Conservation (phyloP, 1,139 yeast species). For the Nakaseomyces uthaithaninus region DNA sequence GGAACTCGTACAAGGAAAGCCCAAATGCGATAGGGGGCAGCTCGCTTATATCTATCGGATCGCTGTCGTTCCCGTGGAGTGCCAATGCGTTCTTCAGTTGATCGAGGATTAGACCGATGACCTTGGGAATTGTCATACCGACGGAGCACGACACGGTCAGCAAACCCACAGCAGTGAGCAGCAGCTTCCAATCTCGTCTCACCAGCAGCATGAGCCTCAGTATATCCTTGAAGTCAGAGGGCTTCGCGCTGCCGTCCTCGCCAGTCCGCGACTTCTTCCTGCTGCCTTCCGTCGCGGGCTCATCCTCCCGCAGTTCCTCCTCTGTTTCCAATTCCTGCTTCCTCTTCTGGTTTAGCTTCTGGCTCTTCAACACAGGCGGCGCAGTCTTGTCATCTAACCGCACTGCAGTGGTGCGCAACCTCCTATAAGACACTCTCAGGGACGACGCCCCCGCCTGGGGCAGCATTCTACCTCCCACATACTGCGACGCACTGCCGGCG, state of each 20-base stretch:
- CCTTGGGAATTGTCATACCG: conserved; percentile 69
- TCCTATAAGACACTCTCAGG: too few species aligned
- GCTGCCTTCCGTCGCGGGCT: too few species aligned
- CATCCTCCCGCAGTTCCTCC: too few species aligned
- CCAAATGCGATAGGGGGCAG: conserved; percentile 38
- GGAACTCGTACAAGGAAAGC: conserved; percentile 41
- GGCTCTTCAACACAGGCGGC: too few species aligned
- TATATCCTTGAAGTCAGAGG: conserved; percentile 40
- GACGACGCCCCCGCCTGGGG: too few species aligned
- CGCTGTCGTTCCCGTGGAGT: conserved; percentile 12
- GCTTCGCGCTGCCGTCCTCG: conserved; percentile 11
- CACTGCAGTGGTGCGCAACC: too few species aligned
- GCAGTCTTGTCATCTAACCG: too few species aligned
- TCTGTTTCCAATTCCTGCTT: background rate
- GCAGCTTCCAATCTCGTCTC: conserved; percentile 43
- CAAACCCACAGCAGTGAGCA: conserved; percentile 51
- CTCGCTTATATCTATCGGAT: conserved; percentile 29
- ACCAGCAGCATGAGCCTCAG: conserved; percentile 44
- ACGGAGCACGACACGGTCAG: conserved; percentile 53
- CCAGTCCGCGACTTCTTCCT: too few species aligned
- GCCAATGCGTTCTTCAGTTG: conserved; percentile 41
- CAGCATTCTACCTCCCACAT: too few species aligned
- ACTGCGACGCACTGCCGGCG: too few species aligned
- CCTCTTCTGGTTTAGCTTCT: background rate
- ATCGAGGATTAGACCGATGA: conserved; percentile 72